Percentiles rank a stretch among this genome's conserved stretches.
Evolutionary conservation across 2,329 filamentous ascomycete genomes (phyloP).

Genomic region (Endothia cerciana): DNA sequence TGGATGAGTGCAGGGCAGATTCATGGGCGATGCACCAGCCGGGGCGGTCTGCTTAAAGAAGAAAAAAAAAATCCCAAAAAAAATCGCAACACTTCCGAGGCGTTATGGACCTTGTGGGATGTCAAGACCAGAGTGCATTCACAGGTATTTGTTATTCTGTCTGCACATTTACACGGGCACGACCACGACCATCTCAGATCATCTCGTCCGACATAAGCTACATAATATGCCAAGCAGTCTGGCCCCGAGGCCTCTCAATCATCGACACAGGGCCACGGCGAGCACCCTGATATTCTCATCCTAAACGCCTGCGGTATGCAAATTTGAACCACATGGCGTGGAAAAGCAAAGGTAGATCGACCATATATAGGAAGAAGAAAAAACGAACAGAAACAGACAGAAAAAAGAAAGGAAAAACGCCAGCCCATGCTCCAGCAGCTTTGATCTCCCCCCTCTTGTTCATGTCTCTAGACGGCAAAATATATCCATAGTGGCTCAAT

Average conservation of each 20-base stretch:
- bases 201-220: neutral
- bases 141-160: neutral
- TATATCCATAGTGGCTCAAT: constrained; percentile 45
- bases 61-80: too few relatives aligned
- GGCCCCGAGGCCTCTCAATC: neutral
- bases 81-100: neutral
- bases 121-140: neutral
- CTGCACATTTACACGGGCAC: neutral
- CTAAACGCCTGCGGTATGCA: constrained; percentile 1
- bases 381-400: too few relatives aligned
- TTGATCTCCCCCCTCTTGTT: neutral
- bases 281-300: neutral
- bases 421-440: constrained; percentile 3
- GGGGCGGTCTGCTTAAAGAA: neutral
- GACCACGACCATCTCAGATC: neutral
- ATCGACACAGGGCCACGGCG: neutral
- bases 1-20: neutral
- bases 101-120: neutral
- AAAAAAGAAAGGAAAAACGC: constrained; percentile 9
- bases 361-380: too few relatives aligned
- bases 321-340: neutral
- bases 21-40: too few relatives aligned
- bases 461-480: neutral
- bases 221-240: neutral
- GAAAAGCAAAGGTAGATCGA: neutral